These are phyloP conservation scores for Phytophthora colocasiae DNA, from an alignment of 352 stramenopile genomes.

Conservation along the genomic window DNA sequence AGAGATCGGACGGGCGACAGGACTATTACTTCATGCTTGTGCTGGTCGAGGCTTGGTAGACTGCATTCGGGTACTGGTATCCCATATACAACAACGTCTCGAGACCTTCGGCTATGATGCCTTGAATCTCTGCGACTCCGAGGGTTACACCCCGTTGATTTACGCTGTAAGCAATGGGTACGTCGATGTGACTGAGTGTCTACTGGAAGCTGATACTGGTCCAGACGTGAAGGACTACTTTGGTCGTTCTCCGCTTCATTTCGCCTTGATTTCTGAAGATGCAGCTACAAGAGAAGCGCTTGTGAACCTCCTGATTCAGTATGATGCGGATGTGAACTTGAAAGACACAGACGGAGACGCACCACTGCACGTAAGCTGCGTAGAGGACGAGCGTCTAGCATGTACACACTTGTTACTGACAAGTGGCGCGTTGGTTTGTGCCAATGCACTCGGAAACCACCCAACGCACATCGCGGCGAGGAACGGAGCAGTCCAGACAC, in stretches of 20 bases:
- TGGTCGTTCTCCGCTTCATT: slow-evolving; percentile 73
- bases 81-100: slow-evolving; percentile 49
- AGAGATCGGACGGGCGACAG: slow-evolving; percentile 44
- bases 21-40: slow-evolving; percentile 68
- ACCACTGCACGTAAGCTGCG: slow-evolving; percentile 70
- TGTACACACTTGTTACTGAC: slow-evolving; percentile 70
- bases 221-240: slow-evolving; percentile 75
- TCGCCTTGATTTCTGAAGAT: slow-evolving; percentile 51
- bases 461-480: slow-evolving; percentile 76
- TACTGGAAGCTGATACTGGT: slow-evolving; percentile 62
- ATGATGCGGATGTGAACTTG: slow-evolving; percentile 77
- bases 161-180: slow-evolving; percentile 74
- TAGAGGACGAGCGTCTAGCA: slow-evolving; percentile 49
- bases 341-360: slow-evolving; percentile 75
- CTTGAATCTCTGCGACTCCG: slow-evolving; percentile 64
- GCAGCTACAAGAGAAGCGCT: slow-evolving; percentile 35
- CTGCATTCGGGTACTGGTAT: slow-evolving; percentile 57
- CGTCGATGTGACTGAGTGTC: slow-evolving; percentile 51
- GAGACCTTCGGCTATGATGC: slow-evolving; percentile 36
- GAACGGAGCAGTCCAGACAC: slow-evolving; percentile 66
- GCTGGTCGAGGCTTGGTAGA: slow-evolving; percentile 65
- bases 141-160: slow-evolving; percentile 84
- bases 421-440: slow-evolving; percentile 56
- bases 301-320: slow-evolving; percentile 63
- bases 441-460: slow-evolving; percentile 73